Percentiles rank a stretch among this genome's conserved stretches.
phyloP scores from a whole-genome alignment of 192 early-diverging fungal species.

The Dimargaris cristalligena region DNA sequence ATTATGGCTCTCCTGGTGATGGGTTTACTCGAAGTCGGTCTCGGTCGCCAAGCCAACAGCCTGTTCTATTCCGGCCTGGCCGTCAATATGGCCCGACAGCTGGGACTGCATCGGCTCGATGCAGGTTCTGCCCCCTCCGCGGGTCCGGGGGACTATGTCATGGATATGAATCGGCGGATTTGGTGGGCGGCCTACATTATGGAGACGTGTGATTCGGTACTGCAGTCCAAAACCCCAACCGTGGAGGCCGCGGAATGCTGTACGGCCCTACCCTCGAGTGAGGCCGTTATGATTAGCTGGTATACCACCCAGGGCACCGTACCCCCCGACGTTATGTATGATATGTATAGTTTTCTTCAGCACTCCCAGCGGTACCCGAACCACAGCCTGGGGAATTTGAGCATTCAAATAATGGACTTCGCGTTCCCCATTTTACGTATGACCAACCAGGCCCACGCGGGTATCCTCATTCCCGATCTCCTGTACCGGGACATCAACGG shows the following conservation, averaged over 20 bases:
- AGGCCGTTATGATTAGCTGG: background rate
- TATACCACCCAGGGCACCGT: background rate
- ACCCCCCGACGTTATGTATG: background rate
- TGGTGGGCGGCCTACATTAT: background rate
- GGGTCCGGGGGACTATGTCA: background rate
- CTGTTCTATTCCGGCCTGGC: constrained; percentile 1
- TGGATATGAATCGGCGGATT: background rate
- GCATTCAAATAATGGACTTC: background rate
- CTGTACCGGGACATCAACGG: background rate
- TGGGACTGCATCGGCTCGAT: background rate
- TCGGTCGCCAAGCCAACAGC: background rate
- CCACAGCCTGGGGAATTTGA: background rate
- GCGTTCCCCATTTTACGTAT: background rate
- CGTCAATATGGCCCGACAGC: background rate
- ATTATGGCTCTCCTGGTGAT: background rate
- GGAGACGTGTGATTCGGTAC: constrained; percentile 1
- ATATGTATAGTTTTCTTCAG: background rate
- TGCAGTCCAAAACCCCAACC: background rate
- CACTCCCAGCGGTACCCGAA: background rate
- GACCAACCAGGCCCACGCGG: background rate
- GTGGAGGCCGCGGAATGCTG: background rate
- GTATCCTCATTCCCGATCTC: background rate
- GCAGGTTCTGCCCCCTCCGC: background rate
- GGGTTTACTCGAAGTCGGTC: background rate
- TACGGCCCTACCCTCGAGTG: background rate